Evolutionary conservation across 2,329 filamentous ascomycete species (phyloP).

Genomic region (Pseudocercospora fijiensis): DNA sequence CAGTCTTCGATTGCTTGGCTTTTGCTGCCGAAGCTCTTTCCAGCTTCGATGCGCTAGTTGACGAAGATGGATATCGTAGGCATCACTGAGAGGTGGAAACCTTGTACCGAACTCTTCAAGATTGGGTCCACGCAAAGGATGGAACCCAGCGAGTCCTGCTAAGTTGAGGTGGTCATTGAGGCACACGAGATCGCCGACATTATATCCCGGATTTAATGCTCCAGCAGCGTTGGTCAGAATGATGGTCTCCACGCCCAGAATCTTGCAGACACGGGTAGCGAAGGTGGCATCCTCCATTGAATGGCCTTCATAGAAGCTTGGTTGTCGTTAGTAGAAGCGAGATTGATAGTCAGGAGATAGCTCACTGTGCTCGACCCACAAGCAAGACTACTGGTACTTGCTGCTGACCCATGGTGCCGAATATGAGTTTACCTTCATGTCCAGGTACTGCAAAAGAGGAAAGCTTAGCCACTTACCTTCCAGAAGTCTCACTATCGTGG

Average conservation of each 20-base stretch:
- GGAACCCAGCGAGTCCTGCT: constrained; percentile 59
- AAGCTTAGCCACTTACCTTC: constrained; percentile 3
- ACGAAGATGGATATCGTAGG: constrained; percentile 63
- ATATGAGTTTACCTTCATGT: constrained; percentile 65
- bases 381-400: constrained; percentile 61
- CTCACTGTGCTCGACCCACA: constrained; percentile 63
- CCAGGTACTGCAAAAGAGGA: constrained; percentile 48
- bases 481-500: neutral
- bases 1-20: constrained; percentile 50
- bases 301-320: constrained; percentile 67
- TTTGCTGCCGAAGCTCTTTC: constrained; percentile 49
- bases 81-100: constrained; percentile 64
- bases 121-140: constrained; percentile 64
- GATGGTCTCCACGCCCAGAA: constrained; percentile 60
- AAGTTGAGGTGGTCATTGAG: constrained; percentile 67
- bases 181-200: constrained; percentile 64
- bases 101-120: constrained; percentile 61
- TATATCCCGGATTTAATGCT: constrained; percentile 63
- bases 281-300: constrained; percentile 63
- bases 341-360: neutral
- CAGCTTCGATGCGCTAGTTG: constrained; percentile 58
- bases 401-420: constrained; percentile 55
- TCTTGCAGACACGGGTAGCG: constrained; percentile 63
- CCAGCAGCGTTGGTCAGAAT: constrained; percentile 68
- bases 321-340: neutral